phyloP scores from a whole-genome alignment of 1,284 basidiomycete species.

The Fomitiporia mediterranea region DNA sequence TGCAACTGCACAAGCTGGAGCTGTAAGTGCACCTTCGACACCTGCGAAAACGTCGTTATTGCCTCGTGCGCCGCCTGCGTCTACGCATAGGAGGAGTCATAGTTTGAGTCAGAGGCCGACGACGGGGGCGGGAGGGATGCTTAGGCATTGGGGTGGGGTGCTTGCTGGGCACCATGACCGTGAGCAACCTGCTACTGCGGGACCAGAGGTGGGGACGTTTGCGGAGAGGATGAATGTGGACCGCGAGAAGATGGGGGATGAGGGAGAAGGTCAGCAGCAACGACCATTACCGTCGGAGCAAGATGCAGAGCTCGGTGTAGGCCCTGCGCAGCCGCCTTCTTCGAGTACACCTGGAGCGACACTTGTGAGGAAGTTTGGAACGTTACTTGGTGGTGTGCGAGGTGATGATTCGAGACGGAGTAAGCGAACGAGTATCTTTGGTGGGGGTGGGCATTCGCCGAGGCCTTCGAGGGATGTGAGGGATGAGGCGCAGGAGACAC shows the following conservation, averaged over 20 bases:
- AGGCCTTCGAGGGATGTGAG: conserved; percentile 40
- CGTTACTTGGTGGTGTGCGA: conserved; percentile 50
- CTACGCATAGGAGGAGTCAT: conserved; percentile 67
- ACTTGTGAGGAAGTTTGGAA: conserved; percentile 72
- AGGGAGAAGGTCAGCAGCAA: conserved; percentile 31
- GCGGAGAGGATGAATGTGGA: conserved; percentile 33
- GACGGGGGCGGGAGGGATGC: conserved; percentile 22
- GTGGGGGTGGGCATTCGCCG: conserved; percentile 39
- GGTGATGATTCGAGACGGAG: conserved; percentile 39
- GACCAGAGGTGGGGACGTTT: conserved; percentile 53
- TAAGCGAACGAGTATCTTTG: conserved; percentile 49
- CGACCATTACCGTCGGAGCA: conserved; percentile 28
- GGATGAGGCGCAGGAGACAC: conserved; percentile 21
- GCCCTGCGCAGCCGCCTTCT: neutral
- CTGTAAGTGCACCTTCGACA: conserved; percentile 36
- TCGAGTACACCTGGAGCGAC: conserved; percentile 42
- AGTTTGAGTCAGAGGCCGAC: conserved; percentile 71
- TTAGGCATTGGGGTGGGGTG: conserved; percentile 32
- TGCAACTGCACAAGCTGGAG: conserved; percentile 18
- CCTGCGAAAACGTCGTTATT: conserved; percentile 34
- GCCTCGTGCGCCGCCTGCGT: conserved; percentile 63
- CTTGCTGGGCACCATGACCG: conserved; percentile 40
- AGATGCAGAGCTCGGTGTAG: conserved; percentile 15
- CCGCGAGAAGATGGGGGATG: conserved; percentile 27
- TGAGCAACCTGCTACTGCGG: conserved; percentile 49